phyloP scores from a whole-genome alignment of 345 rosid genomes.

The Anacardium occidentale region DNA sequence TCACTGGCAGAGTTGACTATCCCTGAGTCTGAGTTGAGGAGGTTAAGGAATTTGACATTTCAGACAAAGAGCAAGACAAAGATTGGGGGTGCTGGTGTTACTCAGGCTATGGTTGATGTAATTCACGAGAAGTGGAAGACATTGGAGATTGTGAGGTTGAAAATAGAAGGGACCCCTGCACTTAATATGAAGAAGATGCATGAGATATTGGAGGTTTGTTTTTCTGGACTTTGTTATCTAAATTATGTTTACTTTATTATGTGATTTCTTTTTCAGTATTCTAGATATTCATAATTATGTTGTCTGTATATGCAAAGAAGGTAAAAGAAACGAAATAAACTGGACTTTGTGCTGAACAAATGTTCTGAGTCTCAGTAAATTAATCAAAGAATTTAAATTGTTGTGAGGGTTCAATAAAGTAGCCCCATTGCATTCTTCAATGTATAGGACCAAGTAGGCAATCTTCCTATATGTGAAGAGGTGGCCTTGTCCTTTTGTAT shows the following conservation, averaged over 20 bases:
- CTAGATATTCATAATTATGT: not conserved
- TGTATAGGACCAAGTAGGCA: not conserved
- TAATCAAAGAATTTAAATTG: not conserved
- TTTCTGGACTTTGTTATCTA: constrained; percentile 11
- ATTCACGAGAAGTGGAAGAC: constrained; percentile 81
- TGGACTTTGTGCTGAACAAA: not conserved
- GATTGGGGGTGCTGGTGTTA: constrained; percentile 66
- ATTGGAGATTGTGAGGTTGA: constrained; percentile 75
- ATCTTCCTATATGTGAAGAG: not conserved
- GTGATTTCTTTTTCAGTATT: not conserved
- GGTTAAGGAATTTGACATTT: constrained; percentile 75
- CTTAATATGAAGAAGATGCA: constrained; percentile 91
- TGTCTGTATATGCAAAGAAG: constrained; percentile 4
- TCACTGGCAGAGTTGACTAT: constrained; percentile 72
- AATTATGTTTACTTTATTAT: not conserved
- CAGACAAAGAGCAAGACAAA: constrained; percentile 58
- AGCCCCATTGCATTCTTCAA: not conserved
- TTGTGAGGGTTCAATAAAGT: not conserved
- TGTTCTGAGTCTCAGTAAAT: not conserved
- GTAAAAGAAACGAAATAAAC: not conserved
- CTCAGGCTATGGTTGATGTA: constrained; percentile 64
- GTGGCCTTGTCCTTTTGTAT: not conserved
- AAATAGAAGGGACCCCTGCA: constrained; percentile 78
- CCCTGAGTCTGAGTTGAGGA: constrained; percentile 67
- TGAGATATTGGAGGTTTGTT: constrained; percentile 84